These are phyloP conservation scores for Eremothecium coryli DNA, from an alignment of 1,139 yeast genomes.

Conservation along the genomic window DNA sequence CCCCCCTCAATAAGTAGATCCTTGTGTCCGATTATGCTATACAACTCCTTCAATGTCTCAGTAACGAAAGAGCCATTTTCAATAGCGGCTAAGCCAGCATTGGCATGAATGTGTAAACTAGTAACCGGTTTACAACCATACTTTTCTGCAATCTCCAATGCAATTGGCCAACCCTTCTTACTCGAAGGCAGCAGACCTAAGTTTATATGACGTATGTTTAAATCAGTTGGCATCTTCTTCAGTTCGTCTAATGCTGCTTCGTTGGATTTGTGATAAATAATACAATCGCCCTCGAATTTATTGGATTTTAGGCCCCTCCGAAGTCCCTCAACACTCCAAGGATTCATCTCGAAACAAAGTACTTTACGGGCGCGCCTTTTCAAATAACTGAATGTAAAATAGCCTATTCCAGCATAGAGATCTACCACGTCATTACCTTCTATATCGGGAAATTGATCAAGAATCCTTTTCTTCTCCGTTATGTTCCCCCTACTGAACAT, in stretches of 20 bases:
- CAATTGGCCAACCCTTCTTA: conserved; percentile 48
- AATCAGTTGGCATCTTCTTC: conserved; percentile 7
- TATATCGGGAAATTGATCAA: conserved; percentile 35
- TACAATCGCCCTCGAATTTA: conserved; percentile 30
- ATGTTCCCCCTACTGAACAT: conserved; percentile 90
- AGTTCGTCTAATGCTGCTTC: conserved; percentile 36
- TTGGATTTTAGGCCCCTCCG: conserved; percentile 44
- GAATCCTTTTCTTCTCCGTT: conserved; percentile 65
- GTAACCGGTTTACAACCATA: conserved; percentile 17
- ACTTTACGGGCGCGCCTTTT: conserved; percentile 43
- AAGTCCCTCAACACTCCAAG: conserved; percentile 75
- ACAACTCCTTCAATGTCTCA: conserved; percentile 2
- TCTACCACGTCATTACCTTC: conserved; percentile 46
- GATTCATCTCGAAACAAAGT: conserved; percentile 78
- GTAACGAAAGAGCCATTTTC: background rate
- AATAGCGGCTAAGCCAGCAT: conserved; percentile 36
- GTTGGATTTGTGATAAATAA: conserved; percentile 50
- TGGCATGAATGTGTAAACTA: conserved; percentile 65
- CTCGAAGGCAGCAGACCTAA: conserved; percentile 72
- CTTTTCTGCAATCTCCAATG: conserved; percentile 29
- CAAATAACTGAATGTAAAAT: conserved; percentile 66
- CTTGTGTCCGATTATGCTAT: conserved; percentile 7
- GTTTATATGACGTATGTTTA: conserved; percentile 53
- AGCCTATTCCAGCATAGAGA: conserved; percentile 79
- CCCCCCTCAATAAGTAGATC: conserved; percentile 13